Evolutionary conservation across 257 asterid species (phyloP).

Genomic region (Penstemon davidsonii): DNA sequence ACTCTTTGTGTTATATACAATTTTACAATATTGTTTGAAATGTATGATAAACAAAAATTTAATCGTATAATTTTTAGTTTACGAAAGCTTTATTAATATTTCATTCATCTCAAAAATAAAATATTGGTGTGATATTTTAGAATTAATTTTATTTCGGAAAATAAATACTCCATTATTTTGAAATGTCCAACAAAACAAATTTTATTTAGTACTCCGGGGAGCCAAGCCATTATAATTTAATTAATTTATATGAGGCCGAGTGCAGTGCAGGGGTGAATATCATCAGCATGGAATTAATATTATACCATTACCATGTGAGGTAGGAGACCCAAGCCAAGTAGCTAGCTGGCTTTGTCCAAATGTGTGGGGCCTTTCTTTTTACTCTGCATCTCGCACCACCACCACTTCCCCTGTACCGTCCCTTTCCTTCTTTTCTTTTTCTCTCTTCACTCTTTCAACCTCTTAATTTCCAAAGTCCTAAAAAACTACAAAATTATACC

Average conservation of each 20-base stretch:
- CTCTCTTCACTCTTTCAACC: neutral
- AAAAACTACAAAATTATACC: neutral
- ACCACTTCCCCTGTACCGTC: slow-evolving; percentile 4
- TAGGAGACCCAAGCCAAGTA: slow-evolving; percentile 57
- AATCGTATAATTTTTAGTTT: too few species aligned
- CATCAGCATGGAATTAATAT: neutral
- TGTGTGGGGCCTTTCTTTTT: slow-evolving; percentile 37
- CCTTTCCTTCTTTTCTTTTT: slow-evolving; percentile 20
- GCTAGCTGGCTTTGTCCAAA: slow-evolving; percentile 51
- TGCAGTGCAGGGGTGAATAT: slow-evolving; percentile 16
- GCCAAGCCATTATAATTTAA: neutral
- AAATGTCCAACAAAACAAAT: too few species aligned
- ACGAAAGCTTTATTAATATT: too few species aligned
- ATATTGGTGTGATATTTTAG: too few species aligned
- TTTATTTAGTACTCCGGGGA: too few species aligned
- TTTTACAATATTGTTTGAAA: too few species aligned
- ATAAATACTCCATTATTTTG: too few species aligned
- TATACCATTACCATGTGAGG: slow-evolving; percentile 56
- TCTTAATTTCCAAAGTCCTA: neutral
- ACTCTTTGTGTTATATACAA: too few species aligned
- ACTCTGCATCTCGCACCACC: slow-evolving; percentile 28
- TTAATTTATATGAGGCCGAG: slow-evolving; percentile 27
- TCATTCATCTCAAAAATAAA: too few species aligned
- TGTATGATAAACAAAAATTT: too few species aligned
- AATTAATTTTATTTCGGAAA: too few species aligned